Evolutionary conservation across 495 filamentous ascomycete genomes (phyloP), one percentile per base, ranked within the genome.

Genomic region (Aspergillus sparsus): DNA sequence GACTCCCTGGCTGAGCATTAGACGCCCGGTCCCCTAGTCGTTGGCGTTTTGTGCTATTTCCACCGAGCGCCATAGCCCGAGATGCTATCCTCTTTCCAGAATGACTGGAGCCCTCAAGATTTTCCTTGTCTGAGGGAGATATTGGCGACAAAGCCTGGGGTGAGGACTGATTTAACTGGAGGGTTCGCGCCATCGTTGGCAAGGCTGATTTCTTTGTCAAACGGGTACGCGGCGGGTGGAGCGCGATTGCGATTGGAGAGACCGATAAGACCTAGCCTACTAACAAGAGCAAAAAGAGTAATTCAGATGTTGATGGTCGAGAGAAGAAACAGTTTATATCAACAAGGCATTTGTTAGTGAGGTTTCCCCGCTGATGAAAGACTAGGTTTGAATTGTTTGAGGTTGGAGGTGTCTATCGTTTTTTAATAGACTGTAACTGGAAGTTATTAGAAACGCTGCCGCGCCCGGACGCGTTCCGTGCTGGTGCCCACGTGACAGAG

Each of bases 41-140:
- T 35, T 72, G 72, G 27, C 81, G 74, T 62, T 83, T 82, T 39
- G 59, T 68, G 7, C 65, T 44, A 33, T 60, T 52, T 12, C 49
- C 54, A 21, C 63, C 18, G 60, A 68, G 46, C 47, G 77, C 33
- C 77, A 78, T 76, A 47, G 52, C 57, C 58, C 66, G 49, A 47
- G 47, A 58, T 21, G 53, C 61, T 55, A 54, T 72, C 61, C 71
- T 70, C 46, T 70, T 71, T 32, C n/a, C 36, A n/a, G 8, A 49
- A 34, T 52, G 60, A 50, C 66, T 3, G 16, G 65, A 50, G 9
- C 42, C 41, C 34, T 54, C 66, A 15, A 57, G 66, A 61, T 88
- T 88, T 63, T 88, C 85, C 65, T 88, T 88, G 66, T 88, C 85
- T 0, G 83, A 85, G 62, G 76, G 37, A 65, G 68, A 60, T 11